These are phyloP conservation scores for Glomus cerebriforme DNA, from an alignment of 192 early-diverging fungal genomes.

Conservation along the genomic window DNA sequence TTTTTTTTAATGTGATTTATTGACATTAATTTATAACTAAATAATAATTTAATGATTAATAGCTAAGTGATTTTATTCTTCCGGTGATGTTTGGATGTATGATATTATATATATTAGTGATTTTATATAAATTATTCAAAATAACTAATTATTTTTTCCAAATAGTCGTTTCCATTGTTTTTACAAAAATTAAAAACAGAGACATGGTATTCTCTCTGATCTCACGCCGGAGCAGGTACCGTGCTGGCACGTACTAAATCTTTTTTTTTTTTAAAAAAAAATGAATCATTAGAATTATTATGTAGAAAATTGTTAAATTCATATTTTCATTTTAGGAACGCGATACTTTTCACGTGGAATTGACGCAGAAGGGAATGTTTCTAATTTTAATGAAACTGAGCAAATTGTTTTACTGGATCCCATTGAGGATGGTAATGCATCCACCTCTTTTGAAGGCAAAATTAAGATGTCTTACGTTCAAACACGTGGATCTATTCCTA, in stretches of 20 bases:
- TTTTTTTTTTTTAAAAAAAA: background rate
- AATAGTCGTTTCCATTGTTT: slow-evolving; percentile 64
- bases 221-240: slow-evolving; percentile 78
- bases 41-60: background rate
- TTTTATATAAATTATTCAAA: background rate
- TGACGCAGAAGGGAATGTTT: slow-evolving; percentile 88
- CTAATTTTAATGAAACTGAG: slow-evolving; percentile 98
- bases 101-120: slow-evolving; percentile 7
- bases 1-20: background rate
- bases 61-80: slow-evolving; percentile 80
- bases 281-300: no score
- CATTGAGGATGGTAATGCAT: slow-evolving; percentile 37
- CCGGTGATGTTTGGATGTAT: slow-evolving; percentile 91
- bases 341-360: slow-evolving; percentile 94
- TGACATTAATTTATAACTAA: background rate
- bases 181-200: slow-evolving; percentile 64
- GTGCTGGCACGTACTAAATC: slow-evolving; percentile 56
- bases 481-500: slow-evolving; percentile 92
- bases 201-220: slow-evolving; percentile 80
- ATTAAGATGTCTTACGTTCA: slow-evolving; percentile 81
- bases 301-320: no score
- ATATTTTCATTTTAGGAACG: slow-evolving; percentile 41
- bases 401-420: slow-evolving; percentile 77
- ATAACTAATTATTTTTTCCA: background rate
- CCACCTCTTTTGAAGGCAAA: slow-evolving; percentile 42